Evolutionary conservation across 768 basidiomycete species (phyloP).

Genomic region (Asterophora lycoperdoides): DNA sequence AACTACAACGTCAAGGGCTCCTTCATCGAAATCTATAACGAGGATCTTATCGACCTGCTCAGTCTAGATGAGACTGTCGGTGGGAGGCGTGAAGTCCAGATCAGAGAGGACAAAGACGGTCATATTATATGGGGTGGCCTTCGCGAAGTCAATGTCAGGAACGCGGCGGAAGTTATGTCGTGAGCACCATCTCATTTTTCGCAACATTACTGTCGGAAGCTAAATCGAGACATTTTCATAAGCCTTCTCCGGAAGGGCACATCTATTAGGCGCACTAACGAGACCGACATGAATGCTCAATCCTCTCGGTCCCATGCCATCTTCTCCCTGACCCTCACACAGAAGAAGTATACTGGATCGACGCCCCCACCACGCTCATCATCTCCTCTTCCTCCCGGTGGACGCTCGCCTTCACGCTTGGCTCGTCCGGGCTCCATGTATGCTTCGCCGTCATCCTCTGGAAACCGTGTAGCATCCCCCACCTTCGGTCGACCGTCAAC

Average conservation of each 20-base stretch:
- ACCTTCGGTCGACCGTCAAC: constrained; percentile 75
- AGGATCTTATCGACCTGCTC: constrained; percentile 95
- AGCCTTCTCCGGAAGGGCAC: constrained; percentile 89
- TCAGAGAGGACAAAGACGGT: constrained; percentile 95
- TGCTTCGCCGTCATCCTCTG: constrained; percentile 34
- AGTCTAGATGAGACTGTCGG: constrained; percentile 64
- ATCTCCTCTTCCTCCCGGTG: constrained; percentile 69
- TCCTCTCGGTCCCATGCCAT: constrained; percentile 98
- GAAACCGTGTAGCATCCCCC: constrained; percentile 65
- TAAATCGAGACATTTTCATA: constrained; percentile 11
- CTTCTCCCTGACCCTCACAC: constrained; percentile 91
- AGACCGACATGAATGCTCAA: constrained; percentile 99
- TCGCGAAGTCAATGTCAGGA: constrained; percentile 85
- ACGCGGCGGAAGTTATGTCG: constrained; percentile 87
- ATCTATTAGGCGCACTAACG: constrained; percentile 87
- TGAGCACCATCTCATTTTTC: constrained; percentile 38
- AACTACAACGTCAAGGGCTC: constrained; percentile 79
- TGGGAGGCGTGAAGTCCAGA: constrained; percentile 83
- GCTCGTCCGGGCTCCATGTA: constrained; percentile 82
- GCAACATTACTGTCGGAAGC: constrained; percentile 3
- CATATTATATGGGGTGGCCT: constrained; percentile 97
- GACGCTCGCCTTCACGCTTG: constrained; percentile 73
- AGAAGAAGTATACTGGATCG: constrained; percentile 79
- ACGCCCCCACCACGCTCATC: constrained; percentile 68
- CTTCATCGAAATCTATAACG: constrained; percentile 98